A percentile compares a stretch with the other conserved stretches of the same genome.
Evolutionary conservation across 2,329 filamentous ascomycete species (phyloP).

Genomic region (Penicillium griseofulvum): DNA sequence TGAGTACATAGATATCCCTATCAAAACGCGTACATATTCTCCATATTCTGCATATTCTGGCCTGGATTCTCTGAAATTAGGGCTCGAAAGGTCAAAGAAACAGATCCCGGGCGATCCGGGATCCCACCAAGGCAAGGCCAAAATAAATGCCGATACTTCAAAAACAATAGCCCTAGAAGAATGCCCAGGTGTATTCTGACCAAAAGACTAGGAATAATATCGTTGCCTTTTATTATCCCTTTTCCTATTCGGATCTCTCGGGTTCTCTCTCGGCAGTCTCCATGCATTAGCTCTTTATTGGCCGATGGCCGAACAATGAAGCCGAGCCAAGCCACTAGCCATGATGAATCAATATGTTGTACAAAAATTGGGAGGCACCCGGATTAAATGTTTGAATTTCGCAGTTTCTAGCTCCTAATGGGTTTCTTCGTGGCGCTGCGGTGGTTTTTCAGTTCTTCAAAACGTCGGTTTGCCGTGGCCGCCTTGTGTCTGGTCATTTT

Average conservation of each 20-base stretch:
- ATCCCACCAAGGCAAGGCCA: not conserved
- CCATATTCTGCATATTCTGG: not conserved
- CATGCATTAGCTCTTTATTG: not conserved
- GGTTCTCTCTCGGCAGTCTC: not conserved
- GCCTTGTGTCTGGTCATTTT: not conserved
- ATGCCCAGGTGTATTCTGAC: not conserved
- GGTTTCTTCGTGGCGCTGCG: not conserved
- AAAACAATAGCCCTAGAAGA: not conserved
- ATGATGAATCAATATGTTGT: not conserved
- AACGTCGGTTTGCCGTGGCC: not conserved
- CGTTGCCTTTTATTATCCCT: too few relatives aligned
- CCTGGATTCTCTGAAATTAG: not conserved
- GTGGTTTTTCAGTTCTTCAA: not conserved
- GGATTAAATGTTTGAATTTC: not conserved
- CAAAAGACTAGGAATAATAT: not conserved
- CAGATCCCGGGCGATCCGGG: not conserved
- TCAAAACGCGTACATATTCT: not conserved
- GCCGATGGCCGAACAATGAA: not conserved
- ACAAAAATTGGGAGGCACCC: not conserved
- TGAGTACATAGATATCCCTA: slow-evolving; percentile 9
- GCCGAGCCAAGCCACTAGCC: slow-evolving; percentile 4
- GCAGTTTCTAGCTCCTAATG: not conserved
- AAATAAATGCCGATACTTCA: not conserved
- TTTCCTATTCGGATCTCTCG: not conserved
- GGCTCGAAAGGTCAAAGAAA: not conserved